Conservation (phyloP, 2,329 filamentous ascomycete genomes). For the Dactylellina haptotyla region DNA sequence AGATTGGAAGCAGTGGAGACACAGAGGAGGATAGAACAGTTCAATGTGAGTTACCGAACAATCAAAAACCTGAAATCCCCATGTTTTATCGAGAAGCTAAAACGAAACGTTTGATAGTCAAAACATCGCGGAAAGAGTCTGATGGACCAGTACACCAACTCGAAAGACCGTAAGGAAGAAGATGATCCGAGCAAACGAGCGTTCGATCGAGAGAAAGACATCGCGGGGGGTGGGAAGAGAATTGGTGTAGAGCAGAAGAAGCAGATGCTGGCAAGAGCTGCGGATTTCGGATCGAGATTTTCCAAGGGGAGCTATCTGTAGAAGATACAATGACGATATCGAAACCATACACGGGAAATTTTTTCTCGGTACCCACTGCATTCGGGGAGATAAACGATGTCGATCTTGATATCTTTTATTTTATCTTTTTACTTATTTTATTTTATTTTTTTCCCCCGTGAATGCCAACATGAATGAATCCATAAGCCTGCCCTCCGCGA, state of each 20-base stretch:
- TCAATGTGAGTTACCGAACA: conserved; percentile 65
- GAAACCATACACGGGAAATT: not conserved
- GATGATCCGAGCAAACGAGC: conserved; percentile 90
- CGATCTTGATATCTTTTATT: conserved; percentile 3
- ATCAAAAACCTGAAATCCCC: conserved; percentile 2
- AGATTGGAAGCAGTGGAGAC: conserved; percentile 62
- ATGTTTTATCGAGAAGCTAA: conserved; percentile 55
- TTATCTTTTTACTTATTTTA: too few species aligned
- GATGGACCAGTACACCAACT: conserved; percentile 69
- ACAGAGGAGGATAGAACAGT: conserved; percentile 68
- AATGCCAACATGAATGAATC: too few species aligned
- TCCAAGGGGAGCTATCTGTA: conserved; percentile 74
- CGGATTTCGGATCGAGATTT: conserved; percentile 84
- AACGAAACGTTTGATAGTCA: conserved; percentile 6
- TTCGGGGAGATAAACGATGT: conserved; percentile 11
- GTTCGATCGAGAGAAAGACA: conserved; percentile 94
- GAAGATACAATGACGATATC: conserved; percentile 29
- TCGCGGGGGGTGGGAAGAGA: conserved; percentile 74
- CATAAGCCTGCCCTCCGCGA: too few species aligned
- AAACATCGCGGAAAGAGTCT: conserved; percentile 69
- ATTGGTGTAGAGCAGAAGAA: conserved; percentile 78
- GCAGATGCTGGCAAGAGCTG: conserved; percentile 80
- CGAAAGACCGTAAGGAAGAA: conserved; percentile 71
- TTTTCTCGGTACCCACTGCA: not conserved
- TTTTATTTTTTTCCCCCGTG: too few species aligned